Evolutionary conservation across 2,329 filamentous ascomycete genomes (phyloP), one percentile per base, ranked within the genome.

Genomic region (Chaetomium strumarium): DNA sequence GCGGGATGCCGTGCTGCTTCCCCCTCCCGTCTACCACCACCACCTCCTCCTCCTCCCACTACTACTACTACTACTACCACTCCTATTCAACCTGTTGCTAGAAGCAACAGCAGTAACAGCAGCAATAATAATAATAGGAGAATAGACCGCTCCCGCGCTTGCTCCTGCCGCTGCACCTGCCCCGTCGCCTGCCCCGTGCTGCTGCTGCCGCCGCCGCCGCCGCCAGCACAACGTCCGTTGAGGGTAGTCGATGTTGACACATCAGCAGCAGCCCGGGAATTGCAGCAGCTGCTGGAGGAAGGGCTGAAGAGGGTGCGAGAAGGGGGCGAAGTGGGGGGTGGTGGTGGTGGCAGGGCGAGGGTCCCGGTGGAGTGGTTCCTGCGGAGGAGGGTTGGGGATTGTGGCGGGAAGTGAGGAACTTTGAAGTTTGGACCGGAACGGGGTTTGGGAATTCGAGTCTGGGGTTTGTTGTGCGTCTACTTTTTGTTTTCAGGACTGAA

Each of bases 371-470:
- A 65, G 51, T 62, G 60, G 45, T 67, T 67, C 42, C 45, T 67
- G 34, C 55, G 63, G 46, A 52, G 66, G 55, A 59, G 64, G 53
- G 56, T 63, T 42, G 63, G 60, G 8, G 66, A 67, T 50, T 67
- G 66, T 48, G 51, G 43, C 8, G 57, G 57, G 14, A 10, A 40
- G 10, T 55, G 41, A 52, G 14, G 30, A 14, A 17, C 31, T 31
- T 20, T 30, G 38, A 43, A 16, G 24, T 11, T 14, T 6, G n/a
- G 9, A 13, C 5, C 8, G 4, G 30, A 33, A n/a, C n/a, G 29
- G 29, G 7, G 37, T 19, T 16, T 17, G 37, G 11, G 37, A 16
- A 12, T 14, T 40, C 3, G 33, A 10, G 37, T 19, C n/a, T n/a
- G n/a, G n/a, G n/a, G n/a, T n/a, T n/a, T 40, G 16, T 5, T 2